Evolutionary conservation across 2,329 filamentous ascomycete genomes (phyloP).

Genomic region (Colletotrichum tofieldiae): DNA sequence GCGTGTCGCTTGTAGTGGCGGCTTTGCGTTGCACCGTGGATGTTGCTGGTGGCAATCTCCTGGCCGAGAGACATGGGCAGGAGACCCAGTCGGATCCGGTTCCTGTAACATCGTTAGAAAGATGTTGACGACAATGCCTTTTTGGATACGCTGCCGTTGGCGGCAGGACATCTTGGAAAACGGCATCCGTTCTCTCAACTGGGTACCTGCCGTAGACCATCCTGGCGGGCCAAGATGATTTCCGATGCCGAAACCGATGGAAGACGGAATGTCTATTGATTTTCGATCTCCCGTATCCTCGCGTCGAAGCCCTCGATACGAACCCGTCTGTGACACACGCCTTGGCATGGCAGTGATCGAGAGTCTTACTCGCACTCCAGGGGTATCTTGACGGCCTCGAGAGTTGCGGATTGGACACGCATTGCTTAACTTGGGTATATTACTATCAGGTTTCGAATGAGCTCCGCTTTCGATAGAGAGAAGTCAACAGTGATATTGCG

Average conservation of each 20-base stretch:
- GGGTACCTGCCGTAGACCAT: not conserved
- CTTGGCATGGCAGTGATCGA: not conserved
- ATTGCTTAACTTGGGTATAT: not conserved
- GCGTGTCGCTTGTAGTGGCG: not conserved
- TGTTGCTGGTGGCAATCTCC: not conserved
- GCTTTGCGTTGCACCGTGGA: constrained; percentile 1
- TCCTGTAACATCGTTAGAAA: not conserved
- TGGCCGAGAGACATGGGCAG: not conserved
- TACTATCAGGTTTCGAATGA: not conserved
- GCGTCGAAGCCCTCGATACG: not conserved
- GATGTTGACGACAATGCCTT: not conserved
- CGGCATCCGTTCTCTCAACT: not conserved
- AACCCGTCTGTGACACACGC: no score
- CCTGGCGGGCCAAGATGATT: not conserved
- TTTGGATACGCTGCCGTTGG: not conserved
- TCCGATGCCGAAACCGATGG: not conserved
- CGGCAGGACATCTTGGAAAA: not conserved
- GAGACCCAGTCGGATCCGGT: not conserved
- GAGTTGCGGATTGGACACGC: not conserved
- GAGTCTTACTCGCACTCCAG: not conserved
- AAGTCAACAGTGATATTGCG: no score
- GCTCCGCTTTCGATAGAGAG: no score
- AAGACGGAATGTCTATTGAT: not conserved
- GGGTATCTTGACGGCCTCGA: not conserved
- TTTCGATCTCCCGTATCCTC: not conserved